phyloP scores from a whole-genome alignment of 345 rosid genomes.

The Linum lewisii region DNA sequence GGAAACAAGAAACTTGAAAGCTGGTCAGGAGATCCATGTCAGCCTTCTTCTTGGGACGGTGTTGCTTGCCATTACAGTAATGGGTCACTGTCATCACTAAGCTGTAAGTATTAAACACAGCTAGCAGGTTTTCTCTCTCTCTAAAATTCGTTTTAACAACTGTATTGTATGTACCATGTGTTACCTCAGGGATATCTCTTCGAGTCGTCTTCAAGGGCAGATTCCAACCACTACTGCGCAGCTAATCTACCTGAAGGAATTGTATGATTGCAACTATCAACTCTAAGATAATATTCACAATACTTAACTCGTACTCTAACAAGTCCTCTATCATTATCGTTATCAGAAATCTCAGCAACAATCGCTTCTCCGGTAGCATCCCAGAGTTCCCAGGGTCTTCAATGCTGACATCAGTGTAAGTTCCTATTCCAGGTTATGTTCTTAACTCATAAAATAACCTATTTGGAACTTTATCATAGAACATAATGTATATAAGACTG shows the following conservation, averaged over 20 bases:
- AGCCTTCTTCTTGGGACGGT: constrained; percentile 41
- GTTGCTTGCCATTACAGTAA: constrained; percentile 27
- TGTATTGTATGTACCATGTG: background rate
- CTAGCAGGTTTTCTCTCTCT: constrained; percentile 3
- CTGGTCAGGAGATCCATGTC: constrained; percentile 80
- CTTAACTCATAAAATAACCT: background rate
- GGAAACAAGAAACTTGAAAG: constrained; percentile 18
- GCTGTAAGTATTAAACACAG: constrained; percentile 31
- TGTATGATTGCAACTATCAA: constrained; percentile 30
- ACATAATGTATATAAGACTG: background rate
- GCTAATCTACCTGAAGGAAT: constrained; percentile 26
- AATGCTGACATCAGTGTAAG: constrained; percentile 43
- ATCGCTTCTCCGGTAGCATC: constrained; percentile 31
- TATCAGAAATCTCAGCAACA: constrained; percentile 46
- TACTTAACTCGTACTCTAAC: background rate
- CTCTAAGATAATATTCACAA: background rate
- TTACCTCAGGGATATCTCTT: constrained; percentile 37
- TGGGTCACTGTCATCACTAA: constrained; percentile 27
- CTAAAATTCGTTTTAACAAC: background rate
- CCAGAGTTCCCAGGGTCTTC: constrained; percentile 35
- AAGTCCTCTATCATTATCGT: background rate
- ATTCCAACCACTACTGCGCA: constrained; percentile 29
- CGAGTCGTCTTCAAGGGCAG: constrained; percentile 24
- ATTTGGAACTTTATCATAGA: background rate
- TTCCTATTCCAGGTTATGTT: constrained; percentile 11